These are phyloP conservation scores for Ophiostoma novo-ulmi DNA, from an alignment of 2,329 filamentous ascomycete genomes.

Conservation along the genomic window DNA sequence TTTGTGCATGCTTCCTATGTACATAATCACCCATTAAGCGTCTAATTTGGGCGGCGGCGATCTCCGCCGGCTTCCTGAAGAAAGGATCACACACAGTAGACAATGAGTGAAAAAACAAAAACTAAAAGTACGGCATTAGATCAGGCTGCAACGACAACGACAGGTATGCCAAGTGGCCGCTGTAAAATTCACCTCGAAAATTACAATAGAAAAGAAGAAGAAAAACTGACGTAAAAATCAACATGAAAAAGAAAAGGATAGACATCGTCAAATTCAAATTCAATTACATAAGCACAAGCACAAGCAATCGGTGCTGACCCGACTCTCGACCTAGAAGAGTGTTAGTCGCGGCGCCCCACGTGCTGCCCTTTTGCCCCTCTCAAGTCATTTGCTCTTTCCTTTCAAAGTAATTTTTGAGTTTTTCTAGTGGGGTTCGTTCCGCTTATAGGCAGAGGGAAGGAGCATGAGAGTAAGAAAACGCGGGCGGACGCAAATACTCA, in stretches of 20 bases:
- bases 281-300: background rate
- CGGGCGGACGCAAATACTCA: conserved; percentile 10
- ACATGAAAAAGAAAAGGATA: background rate
- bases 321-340: background rate
- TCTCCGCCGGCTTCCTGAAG: background rate
- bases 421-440: conserved; percentile 15
- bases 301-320: background rate
- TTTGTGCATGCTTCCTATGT: background rate
- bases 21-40: background rate
- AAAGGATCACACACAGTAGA: background rate
- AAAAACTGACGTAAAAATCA: background rate
- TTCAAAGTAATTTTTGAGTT: background rate
- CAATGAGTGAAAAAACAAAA: background rate
- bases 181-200: background rate
- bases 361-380: conserved; percentile 5
- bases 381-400: conserved; percentile 1
- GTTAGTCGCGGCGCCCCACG: conserved; percentile 5
- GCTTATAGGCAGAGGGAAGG: background rate
- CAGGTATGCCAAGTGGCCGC: background rate
- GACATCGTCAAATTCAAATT: background rate
- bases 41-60: background rate
- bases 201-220: background rate
- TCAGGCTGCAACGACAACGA: background rate
- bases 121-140: background rate
- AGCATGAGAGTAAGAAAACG: background rate